Evolutionary conservation across 2,329 filamentous ascomycete species (phyloP).

Genomic region (Triangularia verruculosa): DNA sequence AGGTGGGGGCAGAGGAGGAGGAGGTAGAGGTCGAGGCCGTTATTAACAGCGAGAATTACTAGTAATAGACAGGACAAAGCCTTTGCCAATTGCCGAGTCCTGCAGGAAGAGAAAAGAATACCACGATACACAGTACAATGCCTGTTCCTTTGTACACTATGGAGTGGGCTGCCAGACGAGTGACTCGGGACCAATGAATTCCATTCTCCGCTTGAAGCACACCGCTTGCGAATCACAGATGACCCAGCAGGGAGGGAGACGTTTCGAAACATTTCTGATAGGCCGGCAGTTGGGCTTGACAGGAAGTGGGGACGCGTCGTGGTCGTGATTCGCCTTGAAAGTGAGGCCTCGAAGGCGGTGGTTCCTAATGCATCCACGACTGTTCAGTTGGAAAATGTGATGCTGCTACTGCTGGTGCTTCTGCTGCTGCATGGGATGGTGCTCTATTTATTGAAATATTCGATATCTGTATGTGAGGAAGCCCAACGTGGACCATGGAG

Average conservation of each 20-base stretch:
- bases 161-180: neutral
- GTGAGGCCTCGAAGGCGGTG: neutral
- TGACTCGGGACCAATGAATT: neutral
- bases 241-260: neutral
- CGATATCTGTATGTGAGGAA: neutral
- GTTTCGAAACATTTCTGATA: slow-evolving; percentile 20
- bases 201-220: neutral
- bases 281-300: slow-evolving; percentile 4
- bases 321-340: neutral
- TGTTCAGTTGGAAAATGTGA: neutral
- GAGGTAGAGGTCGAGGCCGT: slow-evolving; percentile 1
- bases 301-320: neutral
- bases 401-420: too few species aligned
- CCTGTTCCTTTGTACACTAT: neutral
- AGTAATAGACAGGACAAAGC: neutral
- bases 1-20: neutral
- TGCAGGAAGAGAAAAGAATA: neutral
- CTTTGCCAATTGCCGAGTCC: neutral
- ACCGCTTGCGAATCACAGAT: neutral
- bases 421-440: neutral
- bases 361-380: neutral
- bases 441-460: neutral
- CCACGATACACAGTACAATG: too few species aligned
- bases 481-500: neutral
- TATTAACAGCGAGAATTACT: neutral